phyloP scores from a whole-genome alignment of 2,329 filamentous ascomycete species.

The Ophiostoma piceae region DNA sequence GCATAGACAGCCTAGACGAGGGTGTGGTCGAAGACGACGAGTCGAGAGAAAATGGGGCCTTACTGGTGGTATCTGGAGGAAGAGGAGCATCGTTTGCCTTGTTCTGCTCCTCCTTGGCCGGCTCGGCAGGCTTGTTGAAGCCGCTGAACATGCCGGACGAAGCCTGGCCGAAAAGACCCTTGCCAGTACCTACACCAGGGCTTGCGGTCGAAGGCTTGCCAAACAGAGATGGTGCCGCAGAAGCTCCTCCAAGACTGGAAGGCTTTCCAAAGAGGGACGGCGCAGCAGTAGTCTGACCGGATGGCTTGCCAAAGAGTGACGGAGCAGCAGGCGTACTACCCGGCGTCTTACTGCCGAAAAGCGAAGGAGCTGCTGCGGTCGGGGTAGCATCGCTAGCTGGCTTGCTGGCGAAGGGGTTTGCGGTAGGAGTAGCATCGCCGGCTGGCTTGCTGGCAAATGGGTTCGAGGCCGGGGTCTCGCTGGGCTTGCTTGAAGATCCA shows the following conservation, averaged over 20 bases:
- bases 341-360: slow-evolving; percentile 18
- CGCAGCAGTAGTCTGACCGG: slow-evolving; percentile 1
- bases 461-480: slow-evolving; percentile 13
- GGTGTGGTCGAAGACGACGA: slow-evolving; percentile 51
- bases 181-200: slow-evolving; percentile 9
- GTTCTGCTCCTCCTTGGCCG: slow-evolving; percentile 35
- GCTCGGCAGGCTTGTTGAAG: slow-evolving; percentile 28
- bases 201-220: slow-evolving; percentile 25
- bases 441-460: not conserved
- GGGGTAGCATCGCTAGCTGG: not conserved
- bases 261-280: slow-evolving; percentile 19
- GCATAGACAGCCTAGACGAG: slow-evolving; percentile 34
- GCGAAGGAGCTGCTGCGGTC: not conserved
- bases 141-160: slow-evolving; percentile 24
- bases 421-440: not conserved
- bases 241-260: not conserved
- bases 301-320: slow-evolving; percentile 20
- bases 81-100: slow-evolving; percentile 36
- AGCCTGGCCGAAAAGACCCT: slow-evolving; percentile 23
- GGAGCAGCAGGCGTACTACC: not conserved
- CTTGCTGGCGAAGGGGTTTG: not conserved
- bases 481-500: slow-evolving; percentile 20
- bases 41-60: slow-evolving; percentile 44
- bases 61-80: slow-evolving; percentile 53
- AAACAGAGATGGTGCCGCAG: slow-evolving; percentile 16